Base-by-base conservation (phyloP, 2,329 filamentous ascomycete species). In the Penicillium hesseltinei region DNA sequence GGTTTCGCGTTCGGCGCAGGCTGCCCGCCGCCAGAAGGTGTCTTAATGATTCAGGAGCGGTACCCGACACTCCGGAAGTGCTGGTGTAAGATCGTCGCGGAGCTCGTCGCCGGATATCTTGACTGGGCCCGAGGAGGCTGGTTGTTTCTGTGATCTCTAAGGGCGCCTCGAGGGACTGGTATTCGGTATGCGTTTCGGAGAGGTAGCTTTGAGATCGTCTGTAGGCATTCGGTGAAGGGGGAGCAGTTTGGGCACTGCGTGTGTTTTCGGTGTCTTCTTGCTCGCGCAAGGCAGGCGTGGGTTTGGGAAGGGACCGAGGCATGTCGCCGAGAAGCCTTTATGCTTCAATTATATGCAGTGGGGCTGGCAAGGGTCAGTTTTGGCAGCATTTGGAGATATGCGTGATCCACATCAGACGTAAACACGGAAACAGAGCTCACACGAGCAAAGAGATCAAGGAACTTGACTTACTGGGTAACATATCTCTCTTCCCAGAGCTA, bases 1-100 rank as follows among this genome's bases (percentile, higher is more conserved):
- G 78, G 54, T 80, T 75, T 27, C 72, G 72, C 21, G 75, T 71
- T 21, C 72, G 73, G 35, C 74, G 74, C 23, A 76, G 51, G 44
- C 72, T 77, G 2, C 73, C 72, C 2, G 70, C 65, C 5, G 69
- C 61, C 43, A 74, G 67, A 31, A 70, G 66, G 46, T 75, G 71
- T 47, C 74, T 66, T 38, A 74, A 69, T 11, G 69, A 69, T 6
- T 76, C 73, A 8, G 70, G 66, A 1, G 72, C 69, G 1, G 71
- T 69, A 23, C 72, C 69, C 0, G 73, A 71, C n/a, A 67, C 59
- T 3, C 64, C 62, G 3, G 74, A 73, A 21, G 71, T 66, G 38
- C 71, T 74, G 35, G 72, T 75, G 47, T 77, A 76, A 10, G 74
- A 73, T 4, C 73, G 70, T 25, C 66, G 65, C 5, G 68, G 70